Evolutionary conservation across 805 yeast genomes (phyloP).

Genomic region (Cyberlindnera sargentensis): DNA sequence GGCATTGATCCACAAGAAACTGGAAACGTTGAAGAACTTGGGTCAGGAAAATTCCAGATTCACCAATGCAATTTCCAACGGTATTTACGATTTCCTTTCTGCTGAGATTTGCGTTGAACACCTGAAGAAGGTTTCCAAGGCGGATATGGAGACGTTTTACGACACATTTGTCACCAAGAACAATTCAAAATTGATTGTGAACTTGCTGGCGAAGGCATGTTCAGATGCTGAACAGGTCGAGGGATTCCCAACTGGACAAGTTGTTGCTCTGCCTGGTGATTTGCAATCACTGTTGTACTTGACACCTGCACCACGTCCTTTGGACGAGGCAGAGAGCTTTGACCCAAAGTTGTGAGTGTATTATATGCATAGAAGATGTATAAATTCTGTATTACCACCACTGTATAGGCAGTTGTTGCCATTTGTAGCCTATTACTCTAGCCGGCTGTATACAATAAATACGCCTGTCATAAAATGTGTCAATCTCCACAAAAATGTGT

Average conservation of each 20-base stretch:
- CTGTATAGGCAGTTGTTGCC: too few relatives aligned
- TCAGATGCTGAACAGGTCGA: slow-evolving; percentile 21
- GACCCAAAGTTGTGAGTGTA: slow-evolving; percentile 14
- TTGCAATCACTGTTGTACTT: slow-evolving; percentile 49
- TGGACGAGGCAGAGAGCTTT: slow-evolving; percentile 24
- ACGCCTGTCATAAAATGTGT: too few relatives aligned
- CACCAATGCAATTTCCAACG: slow-evolving; percentile 63
- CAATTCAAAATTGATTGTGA: slow-evolving; percentile 45
- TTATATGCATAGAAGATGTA: background rate
- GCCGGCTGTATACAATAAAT: too few relatives aligned
- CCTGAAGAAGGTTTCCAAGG: slow-evolving; percentile 45
- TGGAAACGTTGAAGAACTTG: slow-evolving; percentile 70
- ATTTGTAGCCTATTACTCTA: too few relatives aligned
- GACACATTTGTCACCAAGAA: slow-evolving; percentile 33
- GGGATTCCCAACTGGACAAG: slow-evolving; percentile 42
- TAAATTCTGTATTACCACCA: too few relatives aligned
- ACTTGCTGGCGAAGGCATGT: slow-evolving; percentile 45
- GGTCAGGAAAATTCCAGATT: slow-evolving; percentile 65
- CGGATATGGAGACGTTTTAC: slow-evolving; percentile 53
- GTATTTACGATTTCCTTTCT: slow-evolving; percentile 69
- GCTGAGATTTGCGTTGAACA: slow-evolving; percentile 50
- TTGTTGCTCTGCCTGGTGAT: slow-evolving; percentile 37
- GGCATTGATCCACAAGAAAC: slow-evolving; percentile 58
- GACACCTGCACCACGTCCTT: slow-evolving; percentile 60
- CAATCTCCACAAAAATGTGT: too few relatives aligned